phyloP scores from a whole-genome alignment of 441 rosid species.

The Eutrema salsugineum region DNA sequence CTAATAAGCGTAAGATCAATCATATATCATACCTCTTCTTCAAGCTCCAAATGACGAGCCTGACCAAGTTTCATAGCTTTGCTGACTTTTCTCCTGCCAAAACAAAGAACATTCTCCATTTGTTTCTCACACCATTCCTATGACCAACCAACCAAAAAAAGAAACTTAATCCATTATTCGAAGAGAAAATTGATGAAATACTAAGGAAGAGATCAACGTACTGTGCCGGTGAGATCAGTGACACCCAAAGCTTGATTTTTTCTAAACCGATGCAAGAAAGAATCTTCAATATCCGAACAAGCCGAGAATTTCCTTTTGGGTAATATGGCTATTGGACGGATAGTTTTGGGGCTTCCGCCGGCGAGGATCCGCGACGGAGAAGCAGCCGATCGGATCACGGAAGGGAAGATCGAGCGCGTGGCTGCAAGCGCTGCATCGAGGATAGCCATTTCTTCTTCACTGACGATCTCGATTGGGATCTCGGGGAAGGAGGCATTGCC shows the following conservation, averaged over 20 bases:
- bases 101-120: conserved; percentile 56
- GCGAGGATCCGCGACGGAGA: conserved; percentile 32
- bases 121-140: conserved; percentile 96
- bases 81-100: conserved; percentile 37
- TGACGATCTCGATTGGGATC: conserved; percentile 74
- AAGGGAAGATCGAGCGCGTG: conserved; percentile 39
- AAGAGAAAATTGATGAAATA: neutral
- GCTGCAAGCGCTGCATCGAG: conserved; percentile 66
- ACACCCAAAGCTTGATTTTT: conserved; percentile 54
- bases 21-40: conserved; percentile 52
- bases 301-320: conserved; percentile 39
- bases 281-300: conserved; percentile 66
- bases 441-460: conserved; percentile 87
- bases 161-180: no score
- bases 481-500: conserved; percentile 26
- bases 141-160: neutral
- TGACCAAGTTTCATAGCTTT: conserved; percentile 74
- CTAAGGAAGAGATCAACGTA: conserved; percentile 21
- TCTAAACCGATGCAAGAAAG: conserved; percentile 49
- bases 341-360: conserved; percentile 32
- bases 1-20: neutral
- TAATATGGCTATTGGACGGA: conserved; percentile 33
- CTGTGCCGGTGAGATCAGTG: conserved; percentile 70
- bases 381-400: conserved; percentile 27
- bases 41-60: conserved; percentile 70